These are phyloP conservation scores for Sugiyamaella neomexicana DNA, from an alignment of 1,139 yeast genomes.

Conservation along the genomic window DNA sequence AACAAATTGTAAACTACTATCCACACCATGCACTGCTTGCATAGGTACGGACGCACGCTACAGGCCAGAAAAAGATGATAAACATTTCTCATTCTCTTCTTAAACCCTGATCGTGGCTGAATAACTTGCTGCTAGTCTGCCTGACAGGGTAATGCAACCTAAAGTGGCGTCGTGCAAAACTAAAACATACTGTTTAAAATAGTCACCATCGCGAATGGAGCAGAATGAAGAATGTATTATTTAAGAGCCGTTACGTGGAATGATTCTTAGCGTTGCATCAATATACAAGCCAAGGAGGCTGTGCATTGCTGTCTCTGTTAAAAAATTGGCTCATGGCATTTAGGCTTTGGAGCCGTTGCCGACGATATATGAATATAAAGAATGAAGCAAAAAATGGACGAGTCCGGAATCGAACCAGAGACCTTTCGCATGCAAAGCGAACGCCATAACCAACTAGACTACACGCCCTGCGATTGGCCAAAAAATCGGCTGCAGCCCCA, in stretches of 20 bases:
- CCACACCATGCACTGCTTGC: neutral
- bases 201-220: too few relatives aligned
- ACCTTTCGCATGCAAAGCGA: conserved; percentile 29
- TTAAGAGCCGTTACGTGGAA: too few relatives aligned
- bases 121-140: neutral
- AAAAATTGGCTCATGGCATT: too few relatives aligned
- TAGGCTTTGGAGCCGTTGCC: too few relatives aligned
- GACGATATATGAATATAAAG: too few relatives aligned
- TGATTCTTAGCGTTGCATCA: too few relatives aligned
- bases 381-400: conserved; percentile 23
- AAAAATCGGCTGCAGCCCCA: neutral
- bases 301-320: too few relatives aligned
- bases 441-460: conserved; percentile 32
- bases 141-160: neutral
- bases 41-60: neutral
- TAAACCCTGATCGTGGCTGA: neutral
- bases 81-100: neutral
- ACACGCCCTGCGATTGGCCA: conserved; percentile 22
- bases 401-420: conserved; percentile 31
- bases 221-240: too few relatives aligned
- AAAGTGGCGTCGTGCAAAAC: neutral
- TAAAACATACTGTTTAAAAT: neutral
- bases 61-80: neutral
- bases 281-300: too few relatives aligned
- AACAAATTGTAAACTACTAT: too few relatives aligned